Evolutionary conservation across 2,329 filamentous ascomycete species (phyloP).

Genomic region (Aspergillus sp.): DNA sequence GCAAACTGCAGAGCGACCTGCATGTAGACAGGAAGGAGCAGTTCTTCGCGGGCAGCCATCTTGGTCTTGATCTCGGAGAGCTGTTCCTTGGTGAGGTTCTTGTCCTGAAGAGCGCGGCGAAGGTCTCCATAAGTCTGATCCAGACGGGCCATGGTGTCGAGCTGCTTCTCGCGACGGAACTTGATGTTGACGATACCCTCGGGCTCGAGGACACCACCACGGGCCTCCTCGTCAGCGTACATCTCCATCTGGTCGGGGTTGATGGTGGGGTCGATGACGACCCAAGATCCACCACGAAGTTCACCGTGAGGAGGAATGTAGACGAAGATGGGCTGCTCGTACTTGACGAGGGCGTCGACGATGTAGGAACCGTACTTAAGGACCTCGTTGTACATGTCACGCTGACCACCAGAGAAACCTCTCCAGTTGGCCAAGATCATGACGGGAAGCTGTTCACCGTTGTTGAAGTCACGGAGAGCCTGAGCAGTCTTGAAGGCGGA

Average conservation of each 20-base stretch:
- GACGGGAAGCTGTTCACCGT: slow-evolving; percentile 94
- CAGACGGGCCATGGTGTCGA: slow-evolving; percentile 94
- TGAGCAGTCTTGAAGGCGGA: slow-evolving; percentile 99
- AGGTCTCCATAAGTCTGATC: slow-evolving; percentile 83
- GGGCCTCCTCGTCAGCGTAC: slow-evolving; percentile 95
- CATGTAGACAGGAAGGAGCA: slow-evolving; percentile 87
- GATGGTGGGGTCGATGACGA: slow-evolving; percentile 98
- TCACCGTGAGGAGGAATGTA: slow-evolving; percentile 98
- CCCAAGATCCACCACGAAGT: slow-evolving; percentile 98
- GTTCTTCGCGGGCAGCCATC: slow-evolving; percentile 83
- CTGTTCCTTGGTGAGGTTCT: slow-evolving; percentile 72
- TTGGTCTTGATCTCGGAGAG: slow-evolving; percentile 78
- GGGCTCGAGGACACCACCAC: slow-evolving; percentile 95
- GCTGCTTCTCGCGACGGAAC: slow-evolving; percentile 95
- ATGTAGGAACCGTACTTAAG: slow-evolving; percentile 99
- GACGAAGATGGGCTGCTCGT: slow-evolving; percentile 97
- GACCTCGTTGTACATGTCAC: slow-evolving; percentile 99
- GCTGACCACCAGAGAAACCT: slow-evolving; percentile 99
- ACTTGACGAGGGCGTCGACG: slow-evolving; percentile 96
- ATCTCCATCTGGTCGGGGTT: slow-evolving; percentile 98
- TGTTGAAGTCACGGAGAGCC: slow-evolving; percentile 98
- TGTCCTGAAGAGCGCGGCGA: slow-evolving; percentile 74
- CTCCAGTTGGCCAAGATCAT: slow-evolving; percentile 99
- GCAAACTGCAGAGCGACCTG: slow-evolving; percentile 98
- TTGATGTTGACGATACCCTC: slow-evolving; percentile 99